Percentiles rank a stretch among this genome's conserved stretches.
Evolutionary conservation across 805 yeast genomes (phyloP).

Genomic region (Henningerozyma blattae): DNA sequence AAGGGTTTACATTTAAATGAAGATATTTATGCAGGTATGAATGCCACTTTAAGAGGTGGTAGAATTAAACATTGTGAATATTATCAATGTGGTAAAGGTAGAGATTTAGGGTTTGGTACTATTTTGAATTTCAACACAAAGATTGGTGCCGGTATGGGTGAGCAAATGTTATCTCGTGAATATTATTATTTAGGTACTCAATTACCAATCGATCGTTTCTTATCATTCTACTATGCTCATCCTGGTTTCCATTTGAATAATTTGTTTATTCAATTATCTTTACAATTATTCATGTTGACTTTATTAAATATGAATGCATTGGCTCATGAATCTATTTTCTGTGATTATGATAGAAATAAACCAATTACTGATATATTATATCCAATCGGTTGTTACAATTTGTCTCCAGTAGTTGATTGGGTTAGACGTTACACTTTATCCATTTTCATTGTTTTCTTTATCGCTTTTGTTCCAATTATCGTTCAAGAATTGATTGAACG

Average conservation of each 20-base stretch:
- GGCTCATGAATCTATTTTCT: constrained; percentile 58
- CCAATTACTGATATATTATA: constrained; percentile 55
- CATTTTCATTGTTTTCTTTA: constrained; percentile 70
- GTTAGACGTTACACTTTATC: constrained; percentile 70
- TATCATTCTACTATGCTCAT: constrained; percentile 77
- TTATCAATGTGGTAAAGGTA: constrained; percentile 83
- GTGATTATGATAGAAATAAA: constrained; percentile 51
- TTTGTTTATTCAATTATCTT: constrained; percentile 62
- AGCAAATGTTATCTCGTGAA: constrained; percentile 76
- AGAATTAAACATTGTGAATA: constrained; percentile 80
- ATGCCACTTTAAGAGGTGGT: constrained; percentile 73
- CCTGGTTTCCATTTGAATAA: constrained; percentile 81
- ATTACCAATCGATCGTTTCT: constrained; percentile 67
- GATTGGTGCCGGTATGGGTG: constrained; percentile 92
- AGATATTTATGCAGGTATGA: constrained; percentile 86
- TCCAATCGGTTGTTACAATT: constrained; percentile 66
- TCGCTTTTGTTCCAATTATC: constrained; percentile 67
- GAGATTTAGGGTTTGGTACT: constrained; percentile 82
- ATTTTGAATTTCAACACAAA: constrained; percentile 77
- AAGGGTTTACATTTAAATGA: constrained; percentile 78
- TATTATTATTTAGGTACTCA: constrained; percentile 74
- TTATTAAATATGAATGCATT: constrained; percentile 60
- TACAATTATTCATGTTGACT: constrained; percentile 61
- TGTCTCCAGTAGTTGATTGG: constrained; percentile 70
- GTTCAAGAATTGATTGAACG: constrained; percentile 74